A percentile compares a stretch with the other conserved stretches of the same genome.
Conservation (phyloP, 2,329 filamentous ascomycete genomes). For the Penicillium decumbens region DNA sequence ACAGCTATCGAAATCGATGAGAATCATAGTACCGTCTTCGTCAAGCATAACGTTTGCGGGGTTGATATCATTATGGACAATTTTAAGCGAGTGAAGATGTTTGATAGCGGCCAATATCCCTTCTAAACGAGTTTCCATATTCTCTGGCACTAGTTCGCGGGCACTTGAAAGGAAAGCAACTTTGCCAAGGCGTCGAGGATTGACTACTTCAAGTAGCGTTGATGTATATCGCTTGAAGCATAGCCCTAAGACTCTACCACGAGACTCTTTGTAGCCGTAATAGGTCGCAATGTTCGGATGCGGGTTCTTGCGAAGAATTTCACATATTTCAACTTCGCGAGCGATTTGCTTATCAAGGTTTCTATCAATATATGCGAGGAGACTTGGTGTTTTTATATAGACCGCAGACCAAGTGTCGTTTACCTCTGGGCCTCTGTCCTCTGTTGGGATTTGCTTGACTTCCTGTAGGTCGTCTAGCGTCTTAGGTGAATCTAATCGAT, state of each 20-base stretch:
- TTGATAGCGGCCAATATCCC: constrained; percentile 25
- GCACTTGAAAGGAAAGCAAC: constrained; percentile 17
- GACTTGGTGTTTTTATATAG: constrained; percentile 21
- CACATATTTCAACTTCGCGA: constrained; percentile 22
- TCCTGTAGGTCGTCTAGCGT: constrained; percentile 17
- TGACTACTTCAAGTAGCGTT: constrained; percentile 23
- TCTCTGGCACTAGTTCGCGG: constrained; percentile 14
- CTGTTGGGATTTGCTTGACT: constrained; percentile 13
- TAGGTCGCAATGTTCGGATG: constrained; percentile 28
- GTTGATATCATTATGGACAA: constrained; percentile 32
- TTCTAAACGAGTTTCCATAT: constrained; percentile 14
- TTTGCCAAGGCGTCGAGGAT: constrained; percentile 18
- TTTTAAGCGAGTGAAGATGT: constrained; percentile 27
- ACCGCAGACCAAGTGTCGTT: constrained; percentile 17
- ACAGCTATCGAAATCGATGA: constrained; percentile 32
- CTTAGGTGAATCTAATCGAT: constrained; percentile 14
- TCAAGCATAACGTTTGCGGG: constrained; percentile 31
- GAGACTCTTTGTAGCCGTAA: constrained; percentile 14
- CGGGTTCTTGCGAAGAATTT: constrained; percentile 23
- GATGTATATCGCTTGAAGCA: constrained; percentile 25
- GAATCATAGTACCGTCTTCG: constrained; percentile 21
- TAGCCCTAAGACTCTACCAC: constrained; percentile 21
- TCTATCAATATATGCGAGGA: constrained; percentile 14
- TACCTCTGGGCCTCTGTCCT: constrained; percentile 15
- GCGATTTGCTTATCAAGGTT: constrained; percentile 19